phyloP scores from a whole-genome alignment of 176 grass and related monocot species.

The Juncus effusus region DNA sequence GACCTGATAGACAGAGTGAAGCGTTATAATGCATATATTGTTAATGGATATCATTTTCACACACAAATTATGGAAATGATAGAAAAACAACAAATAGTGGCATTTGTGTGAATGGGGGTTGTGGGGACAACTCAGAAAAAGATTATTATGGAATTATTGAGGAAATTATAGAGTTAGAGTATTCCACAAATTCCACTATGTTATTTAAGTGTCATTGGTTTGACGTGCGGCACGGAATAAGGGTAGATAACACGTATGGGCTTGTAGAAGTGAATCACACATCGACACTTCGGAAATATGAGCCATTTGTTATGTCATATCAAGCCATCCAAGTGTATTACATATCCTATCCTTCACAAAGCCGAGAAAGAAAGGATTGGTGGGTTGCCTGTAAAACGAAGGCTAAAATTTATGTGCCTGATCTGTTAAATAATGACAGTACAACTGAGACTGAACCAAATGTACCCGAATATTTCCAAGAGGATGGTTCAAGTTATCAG shows the following conservation, averaged over 20 bases:
- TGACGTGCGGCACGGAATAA: not conserved
- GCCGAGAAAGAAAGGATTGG: not conserved
- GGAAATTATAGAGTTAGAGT: too few relatives aligned
- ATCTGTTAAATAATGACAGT: too few relatives aligned
- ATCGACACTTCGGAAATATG: not conserved
- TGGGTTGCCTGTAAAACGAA: not conserved
- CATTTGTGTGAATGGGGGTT: not conserved
- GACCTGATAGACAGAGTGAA: too few relatives aligned
- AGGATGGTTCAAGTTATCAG: too few relatives aligned
- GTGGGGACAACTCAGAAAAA: not conserved
- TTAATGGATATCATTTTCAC: conserved; percentile 3
- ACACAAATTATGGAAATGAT: not conserved
- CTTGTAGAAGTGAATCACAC: not conserved
- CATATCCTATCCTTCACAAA: conserved; percentile 4
- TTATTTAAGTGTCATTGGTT: conserved; percentile 3
- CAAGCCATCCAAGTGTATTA: not conserved
- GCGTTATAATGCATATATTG: not conserved
- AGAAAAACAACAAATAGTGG: not conserved
- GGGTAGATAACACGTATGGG: not conserved
- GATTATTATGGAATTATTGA: not conserved
- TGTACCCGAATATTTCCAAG: too few relatives aligned
- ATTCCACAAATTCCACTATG: not conserved
- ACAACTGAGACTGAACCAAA: too few relatives aligned
- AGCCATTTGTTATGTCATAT: not conserved
- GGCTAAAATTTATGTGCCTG: not conserved